Conservation (phyloP, 176 grass and related monocot species). For the Alopecurus myosuroides region DNA sequence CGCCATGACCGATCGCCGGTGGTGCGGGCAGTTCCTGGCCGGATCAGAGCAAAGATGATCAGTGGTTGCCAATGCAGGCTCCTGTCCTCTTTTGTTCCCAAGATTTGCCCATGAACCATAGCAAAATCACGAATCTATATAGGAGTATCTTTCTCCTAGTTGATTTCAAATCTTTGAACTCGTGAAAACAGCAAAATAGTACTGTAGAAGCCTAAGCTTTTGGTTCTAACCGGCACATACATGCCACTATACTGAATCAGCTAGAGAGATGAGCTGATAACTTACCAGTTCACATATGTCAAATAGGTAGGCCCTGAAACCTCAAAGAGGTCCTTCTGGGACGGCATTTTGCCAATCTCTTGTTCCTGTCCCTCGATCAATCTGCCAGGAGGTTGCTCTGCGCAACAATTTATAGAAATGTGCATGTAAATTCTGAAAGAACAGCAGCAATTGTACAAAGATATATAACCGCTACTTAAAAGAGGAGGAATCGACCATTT, state of each 20-base stretch:
- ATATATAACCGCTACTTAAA: not conserved
- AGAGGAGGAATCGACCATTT: not conserved
- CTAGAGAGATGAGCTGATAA: not conserved
- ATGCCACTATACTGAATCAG: not conserved
- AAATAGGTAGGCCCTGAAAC: slow-evolving; percentile 54
- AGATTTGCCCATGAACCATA: not conserved
- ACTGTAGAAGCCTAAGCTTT: not conserved
- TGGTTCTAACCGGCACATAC: not conserved
- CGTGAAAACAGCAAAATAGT: not conserved
- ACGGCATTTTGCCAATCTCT: slow-evolving; percentile 26
- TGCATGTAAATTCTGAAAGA: not conserved
- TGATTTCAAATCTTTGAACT: not conserved
- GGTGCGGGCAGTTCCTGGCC: slow-evolving; percentile 50
- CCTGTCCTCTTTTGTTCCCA: not conserved
- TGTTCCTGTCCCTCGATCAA: not conserved
- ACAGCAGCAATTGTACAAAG: not conserved
- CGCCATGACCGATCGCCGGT: slow-evolving; percentile 48
- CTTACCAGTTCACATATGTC: slow-evolving; percentile 55
- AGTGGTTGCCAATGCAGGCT: not conserved
- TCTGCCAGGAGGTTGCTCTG: slow-evolving; percentile 25
- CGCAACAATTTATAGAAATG: not conserved
- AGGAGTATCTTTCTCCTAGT: not conserved
- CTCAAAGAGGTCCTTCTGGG: slow-evolving; percentile 52
- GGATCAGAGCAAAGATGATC: slow-evolving; percentile 1
- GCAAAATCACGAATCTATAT: not conserved